Evolutionary conservation across 768 basidiomycete genomes (phyloP).

Genomic region (Chiua virens): DNA sequence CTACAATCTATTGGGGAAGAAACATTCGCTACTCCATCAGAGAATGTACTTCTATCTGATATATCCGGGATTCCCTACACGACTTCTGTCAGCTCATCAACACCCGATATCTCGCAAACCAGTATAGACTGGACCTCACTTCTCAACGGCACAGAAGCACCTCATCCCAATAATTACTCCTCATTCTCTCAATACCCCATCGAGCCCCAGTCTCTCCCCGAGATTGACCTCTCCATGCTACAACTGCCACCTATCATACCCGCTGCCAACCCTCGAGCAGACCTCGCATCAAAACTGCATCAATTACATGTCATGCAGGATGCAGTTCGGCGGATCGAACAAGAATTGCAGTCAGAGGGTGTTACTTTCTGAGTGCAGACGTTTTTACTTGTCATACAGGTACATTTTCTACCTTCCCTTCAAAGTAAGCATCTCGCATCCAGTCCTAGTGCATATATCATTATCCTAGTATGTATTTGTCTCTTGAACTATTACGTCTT

Average conservation of each 20-base stretch:
- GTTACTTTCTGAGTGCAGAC: constrained; percentile 9
- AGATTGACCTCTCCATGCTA: constrained; percentile 26
- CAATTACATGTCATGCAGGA: constrained; percentile 34
- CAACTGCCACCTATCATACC: constrained; percentile 18
- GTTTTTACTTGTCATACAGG: not conserved
- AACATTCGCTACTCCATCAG: not conserved
- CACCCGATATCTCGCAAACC: constrained; percentile 2
- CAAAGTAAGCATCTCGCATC: constrained; percentile 5
- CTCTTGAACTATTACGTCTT: too few relatives aligned
- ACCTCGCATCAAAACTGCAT: constrained; percentile 15
- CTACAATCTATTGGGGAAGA: constrained; percentile 3
- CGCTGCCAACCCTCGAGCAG: not conserved
- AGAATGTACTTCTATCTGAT: not conserved
- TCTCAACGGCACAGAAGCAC: not conserved
- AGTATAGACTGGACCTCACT: constrained; percentile 16
- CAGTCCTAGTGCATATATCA: constrained; percentile 1
- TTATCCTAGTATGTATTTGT: constrained; percentile 23
- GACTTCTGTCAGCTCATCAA: not conserved
- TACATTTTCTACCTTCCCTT: not conserved
- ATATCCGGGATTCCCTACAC: not conserved
- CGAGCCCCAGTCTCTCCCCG: constrained; percentile 8
- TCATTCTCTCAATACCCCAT: constrained; percentile 2
- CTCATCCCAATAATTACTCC: not conserved
- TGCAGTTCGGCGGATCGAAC: constrained; percentile 32
- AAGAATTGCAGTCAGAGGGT: constrained; percentile 30